Evolutionary conservation across 2,329 filamentous ascomycete species (phyloP), one percentile per base, ranked within the genome.

Genomic region (Pseudocercospora pini-densiflorae): DNA sequence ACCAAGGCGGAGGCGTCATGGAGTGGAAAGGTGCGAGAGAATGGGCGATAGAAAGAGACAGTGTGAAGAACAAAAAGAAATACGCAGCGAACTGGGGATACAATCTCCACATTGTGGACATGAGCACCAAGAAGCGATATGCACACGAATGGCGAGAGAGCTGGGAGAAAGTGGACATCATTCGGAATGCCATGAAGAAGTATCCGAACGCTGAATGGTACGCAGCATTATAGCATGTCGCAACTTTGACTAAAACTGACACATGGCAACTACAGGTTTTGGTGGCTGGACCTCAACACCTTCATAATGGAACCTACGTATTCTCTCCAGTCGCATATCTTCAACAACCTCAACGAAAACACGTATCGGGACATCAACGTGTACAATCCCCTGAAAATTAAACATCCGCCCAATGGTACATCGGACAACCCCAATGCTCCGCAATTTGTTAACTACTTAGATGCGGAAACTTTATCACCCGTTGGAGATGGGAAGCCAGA

Each of bases 91-190:
- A 86, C 77, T 98, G 95, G 94, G 95, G 95, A 14, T 98, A 99
- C 78, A 91, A 97, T 68, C 83, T 99, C 65, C 95, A 99, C 79
- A 91, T 98, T 76, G 93, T 97, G 72, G 96, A 99, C 79, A 97
- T 99, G 94, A 94, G 93, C 82, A 97, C 94, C 62, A 97, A 97
- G 86, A 98, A 97, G 82, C 89, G 94, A 71, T 99, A 99, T 78
- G 94, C 95, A 29, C 95, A 99, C 81, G 95, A 99, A 81, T 99
- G 95, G 95, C 88, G 95, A 75, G 95, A 99, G 81, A 96, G 94
- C 79, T 99, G 95, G 95, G 95, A 99, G 81, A 99, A 98, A 84
- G 94, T 97, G 68, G 95, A 99, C 78, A 93, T 93, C 49, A 89
- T 99, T 74, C 89, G 94, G 67, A 92, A 92, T 68, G 89, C 91